Conservation (phyloP, 768 basidiomycete species). For the Hypholoma sublateritium region DNA sequence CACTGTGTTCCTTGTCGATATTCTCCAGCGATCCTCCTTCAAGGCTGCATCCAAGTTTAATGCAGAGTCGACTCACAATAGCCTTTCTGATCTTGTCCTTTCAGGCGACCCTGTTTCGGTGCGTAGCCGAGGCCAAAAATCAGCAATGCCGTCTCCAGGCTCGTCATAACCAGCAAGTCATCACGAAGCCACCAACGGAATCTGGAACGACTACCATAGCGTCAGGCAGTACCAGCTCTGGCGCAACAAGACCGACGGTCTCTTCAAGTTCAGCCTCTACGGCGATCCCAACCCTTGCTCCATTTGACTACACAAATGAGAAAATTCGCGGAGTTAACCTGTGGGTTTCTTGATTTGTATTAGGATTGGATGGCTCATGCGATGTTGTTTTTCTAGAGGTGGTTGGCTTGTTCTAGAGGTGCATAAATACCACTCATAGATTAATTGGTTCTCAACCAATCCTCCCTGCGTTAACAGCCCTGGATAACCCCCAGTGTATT, state of each 20-base stretch:
- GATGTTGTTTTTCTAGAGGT: constrained; percentile 14
- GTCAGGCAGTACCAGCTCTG: not conserved
- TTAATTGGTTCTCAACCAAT: constrained; percentile 5
- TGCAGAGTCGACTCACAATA: not conserved
- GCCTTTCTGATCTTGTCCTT: constrained; percentile 14
- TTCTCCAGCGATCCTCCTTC: not conserved
- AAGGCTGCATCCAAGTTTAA: not conserved
- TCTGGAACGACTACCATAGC: not conserved
- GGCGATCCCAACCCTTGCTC: constrained; percentile 10
- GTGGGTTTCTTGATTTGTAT: constrained; percentile 12
- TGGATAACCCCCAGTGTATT: constrained; percentile 30
- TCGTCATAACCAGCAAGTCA: constrained; percentile 13
- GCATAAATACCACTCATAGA: not conserved
- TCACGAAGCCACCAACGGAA: constrained; percentile 3
- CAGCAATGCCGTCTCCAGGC: constrained; percentile 22
- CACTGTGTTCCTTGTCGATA: not conserved
- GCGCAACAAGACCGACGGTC: not conserved
- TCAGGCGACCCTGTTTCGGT: constrained; percentile 12
- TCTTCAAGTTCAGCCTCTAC: constrained; percentile 4
- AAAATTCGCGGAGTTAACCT: constrained; percentile 28
- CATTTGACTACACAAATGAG: constrained; percentile 22
- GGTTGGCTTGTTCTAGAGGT: constrained; percentile 29
- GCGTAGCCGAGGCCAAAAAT: constrained; percentile 10
- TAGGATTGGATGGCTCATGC: not conserved
- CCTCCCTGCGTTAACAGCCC: constrained; percentile 15